A percentile compares a stretch with the other conserved stretches of the same genome.
phyloP scores from a whole-genome alignment of 1,284 basidiomycete species.

The Trametes pubescens region DNA sequence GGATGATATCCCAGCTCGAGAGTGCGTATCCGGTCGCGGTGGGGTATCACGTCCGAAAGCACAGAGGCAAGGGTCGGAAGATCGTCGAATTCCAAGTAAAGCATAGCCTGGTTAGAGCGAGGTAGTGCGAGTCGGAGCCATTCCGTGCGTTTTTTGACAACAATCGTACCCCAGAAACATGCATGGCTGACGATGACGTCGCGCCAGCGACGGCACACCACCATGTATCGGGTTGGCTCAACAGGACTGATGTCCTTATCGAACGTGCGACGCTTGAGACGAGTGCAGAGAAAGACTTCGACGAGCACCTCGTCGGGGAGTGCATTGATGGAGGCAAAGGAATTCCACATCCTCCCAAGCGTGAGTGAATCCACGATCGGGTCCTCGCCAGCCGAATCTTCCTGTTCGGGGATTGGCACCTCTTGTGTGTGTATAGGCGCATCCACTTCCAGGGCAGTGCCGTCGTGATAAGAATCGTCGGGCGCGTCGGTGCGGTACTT shows the following conservation, averaged over 20 bases:
- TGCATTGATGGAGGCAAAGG: not conserved
- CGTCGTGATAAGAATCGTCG: not conserved
- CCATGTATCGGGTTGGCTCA: not conserved
- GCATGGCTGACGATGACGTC: not conserved
- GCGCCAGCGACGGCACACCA: constrained; percentile 1
- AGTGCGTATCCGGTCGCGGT: not conserved
- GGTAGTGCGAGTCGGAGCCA: not conserved
- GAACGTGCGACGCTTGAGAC: not conserved
- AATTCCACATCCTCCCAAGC: not conserved
- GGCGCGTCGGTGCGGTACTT: not conserved
- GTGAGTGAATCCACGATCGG: not conserved
- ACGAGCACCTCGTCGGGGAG: not conserved
- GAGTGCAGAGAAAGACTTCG: not conserved
- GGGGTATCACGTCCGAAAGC: not conserved
- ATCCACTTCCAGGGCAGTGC: not conserved
- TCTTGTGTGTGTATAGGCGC: not conserved
- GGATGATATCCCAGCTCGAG: not conserved
- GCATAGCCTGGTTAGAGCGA: not conserved
- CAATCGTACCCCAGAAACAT: not conserved
- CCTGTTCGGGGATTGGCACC: not conserved
- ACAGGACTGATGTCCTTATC: not conserved
- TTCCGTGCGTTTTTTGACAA: not conserved
- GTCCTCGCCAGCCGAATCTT: not conserved
- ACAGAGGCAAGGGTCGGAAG: not conserved
- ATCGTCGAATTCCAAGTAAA: not conserved